Conservation (phyloP, 139 green algal genomes). For the Picochlorum sp. region DNA sequence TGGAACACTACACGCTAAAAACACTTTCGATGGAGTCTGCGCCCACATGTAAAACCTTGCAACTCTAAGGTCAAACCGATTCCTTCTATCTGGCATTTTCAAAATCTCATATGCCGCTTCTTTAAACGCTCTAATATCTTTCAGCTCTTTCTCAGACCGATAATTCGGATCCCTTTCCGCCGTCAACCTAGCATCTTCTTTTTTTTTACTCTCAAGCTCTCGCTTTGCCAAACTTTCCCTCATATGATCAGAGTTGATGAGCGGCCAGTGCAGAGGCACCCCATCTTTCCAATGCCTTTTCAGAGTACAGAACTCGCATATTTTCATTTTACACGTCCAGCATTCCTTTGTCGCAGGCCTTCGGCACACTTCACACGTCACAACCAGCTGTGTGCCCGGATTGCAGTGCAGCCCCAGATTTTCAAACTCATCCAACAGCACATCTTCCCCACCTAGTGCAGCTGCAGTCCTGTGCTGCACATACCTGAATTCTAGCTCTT, state of each 20-base stretch:
- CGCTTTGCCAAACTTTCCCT: conserved; percentile 40
- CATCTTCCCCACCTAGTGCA: conserved; percentile 47
- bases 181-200: conserved; percentile 45
- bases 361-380: conserved; percentile 74
- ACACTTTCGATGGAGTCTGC: conserved; percentile 42
- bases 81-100: neutral
- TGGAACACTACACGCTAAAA: conserved; percentile 50
- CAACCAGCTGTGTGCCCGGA: conserved; percentile 59
- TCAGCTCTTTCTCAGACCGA: conserved; percentile 30
- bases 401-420: conserved; percentile 34
- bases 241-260: conserved; percentile 58
- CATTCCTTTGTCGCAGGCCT: conserved; percentile 65
- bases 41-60: conserved; percentile 68
- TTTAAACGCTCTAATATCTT: conserved; percentile 45
- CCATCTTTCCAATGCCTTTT: conserved; percentile 65
- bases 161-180: conserved; percentile 40
- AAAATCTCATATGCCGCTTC: conserved; percentile 23
- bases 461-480: conserved; percentile 1
- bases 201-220: conserved; percentile 66
- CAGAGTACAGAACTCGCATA: conserved; percentile 77
- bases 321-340: conserved; percentile 57
- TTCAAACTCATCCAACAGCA: conserved; percentile 64
- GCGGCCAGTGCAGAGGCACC: conserved; percentile 67
- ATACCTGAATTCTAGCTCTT: conserved; percentile 48
- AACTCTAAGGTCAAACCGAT: conserved; percentile 35